Conservation (phyloP, 495 filamentous ascomycete genomes). For the Echria macrotheca region DNA sequence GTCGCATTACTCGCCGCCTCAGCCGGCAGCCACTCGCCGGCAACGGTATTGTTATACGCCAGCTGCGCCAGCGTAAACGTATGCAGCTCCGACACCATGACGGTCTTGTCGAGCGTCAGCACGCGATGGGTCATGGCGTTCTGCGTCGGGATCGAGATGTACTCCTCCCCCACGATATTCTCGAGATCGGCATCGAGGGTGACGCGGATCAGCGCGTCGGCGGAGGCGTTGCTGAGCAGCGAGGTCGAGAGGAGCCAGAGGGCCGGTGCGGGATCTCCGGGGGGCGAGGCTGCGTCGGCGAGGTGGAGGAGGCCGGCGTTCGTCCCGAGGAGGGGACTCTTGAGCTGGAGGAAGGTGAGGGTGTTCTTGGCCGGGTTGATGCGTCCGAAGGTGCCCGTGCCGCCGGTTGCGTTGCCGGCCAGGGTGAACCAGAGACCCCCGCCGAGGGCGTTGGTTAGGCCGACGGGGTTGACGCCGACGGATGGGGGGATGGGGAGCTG, state of each 20-base stretch:
- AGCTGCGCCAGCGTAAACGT: constrained; percentile 5
- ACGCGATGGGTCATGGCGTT: constrained; percentile 4
- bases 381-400: constrained; percentile 1
- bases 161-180: not conserved
- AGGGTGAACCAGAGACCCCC: constrained; percentile 1
- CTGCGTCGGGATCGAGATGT: not conserved
- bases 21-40: not conserved
- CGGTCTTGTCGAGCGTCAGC: not conserved
- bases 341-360: not conserved
- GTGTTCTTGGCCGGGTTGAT: not conserved
- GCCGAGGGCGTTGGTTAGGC: not conserved
- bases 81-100: constrained; percentile 6
- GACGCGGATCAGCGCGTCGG: constrained; percentile 4
- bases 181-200: constrained; percentile 1
- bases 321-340: not conserved
- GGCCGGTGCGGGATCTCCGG: not conserved
- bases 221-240: not conserved
- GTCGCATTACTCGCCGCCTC: not conserved
- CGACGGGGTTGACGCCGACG: constrained; percentile 5
- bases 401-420: constrained; percentile 4
- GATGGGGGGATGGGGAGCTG: constrained; percentile 3
- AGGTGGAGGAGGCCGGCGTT: not conserved
- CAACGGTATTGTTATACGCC: not conserved
- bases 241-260: constrained; percentile 5
- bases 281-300: not conserved